Evolutionary conservation across 305 asterid genomes (phyloP).

Genomic region (Solanum chacoense): DNA sequence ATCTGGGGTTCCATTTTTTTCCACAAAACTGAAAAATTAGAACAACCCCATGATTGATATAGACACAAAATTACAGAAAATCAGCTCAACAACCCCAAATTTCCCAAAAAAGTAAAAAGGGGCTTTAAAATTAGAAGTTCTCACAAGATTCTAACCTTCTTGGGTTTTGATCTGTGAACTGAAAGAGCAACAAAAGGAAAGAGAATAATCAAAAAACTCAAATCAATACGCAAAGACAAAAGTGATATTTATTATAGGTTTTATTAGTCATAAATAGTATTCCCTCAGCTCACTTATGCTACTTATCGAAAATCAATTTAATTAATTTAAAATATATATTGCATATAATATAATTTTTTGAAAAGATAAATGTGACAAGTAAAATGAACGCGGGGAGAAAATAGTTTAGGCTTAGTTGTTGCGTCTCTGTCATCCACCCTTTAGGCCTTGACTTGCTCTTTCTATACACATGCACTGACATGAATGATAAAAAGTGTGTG

Average conservation of each 20-base stretch:
- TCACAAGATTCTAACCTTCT: neutral
- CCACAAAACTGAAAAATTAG: neutral
- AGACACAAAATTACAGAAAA: neutral
- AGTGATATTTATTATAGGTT: neutral
- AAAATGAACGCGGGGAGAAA: neutral
- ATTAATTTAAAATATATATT: neutral
- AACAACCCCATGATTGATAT: neutral
- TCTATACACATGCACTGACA: neutral
- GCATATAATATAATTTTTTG: neutral
- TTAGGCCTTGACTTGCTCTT: neutral
- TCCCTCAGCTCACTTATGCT: accelerated
- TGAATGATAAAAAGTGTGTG: neutral
- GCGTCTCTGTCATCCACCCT: neutral
- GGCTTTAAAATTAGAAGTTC: neutral
- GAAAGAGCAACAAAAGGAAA: neutral
- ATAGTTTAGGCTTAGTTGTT: neutral
- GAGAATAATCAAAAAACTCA: neutral
- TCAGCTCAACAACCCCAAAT: neutral
- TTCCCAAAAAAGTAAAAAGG: neutral
- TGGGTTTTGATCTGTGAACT: neutral
- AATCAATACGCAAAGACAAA: neutral
- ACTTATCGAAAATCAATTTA: accelerated
- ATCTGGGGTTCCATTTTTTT: neutral
- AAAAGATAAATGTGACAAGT: accelerated
- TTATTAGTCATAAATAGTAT: neutral